Conservation (phyloP, 1,284 basidiomycete species). For the Peniophora sp. region DNA sequence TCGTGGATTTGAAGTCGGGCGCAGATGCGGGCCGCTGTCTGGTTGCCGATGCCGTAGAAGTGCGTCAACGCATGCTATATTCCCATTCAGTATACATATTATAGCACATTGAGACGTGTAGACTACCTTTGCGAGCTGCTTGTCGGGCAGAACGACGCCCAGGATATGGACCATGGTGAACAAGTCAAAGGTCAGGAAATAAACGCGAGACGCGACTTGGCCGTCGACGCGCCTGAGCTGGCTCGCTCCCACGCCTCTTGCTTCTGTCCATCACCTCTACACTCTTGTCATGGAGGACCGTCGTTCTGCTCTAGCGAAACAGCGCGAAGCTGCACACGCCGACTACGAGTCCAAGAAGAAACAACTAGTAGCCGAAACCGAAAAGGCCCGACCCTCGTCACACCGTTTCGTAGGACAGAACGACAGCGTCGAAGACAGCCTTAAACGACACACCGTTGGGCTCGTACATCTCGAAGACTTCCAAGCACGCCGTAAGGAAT, state of each 20-base stretch:
- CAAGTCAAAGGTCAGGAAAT: not conserved
- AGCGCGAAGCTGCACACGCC: constrained; percentile 76
- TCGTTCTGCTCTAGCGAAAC: constrained; percentile 71
- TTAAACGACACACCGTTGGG: constrained; percentile 92
- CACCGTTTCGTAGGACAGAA: constrained; percentile 92
- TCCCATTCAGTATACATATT: not conserved
- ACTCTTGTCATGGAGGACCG: constrained; percentile 60
- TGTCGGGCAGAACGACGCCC: constrained; percentile 66
- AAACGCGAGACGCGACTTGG: not conserved
- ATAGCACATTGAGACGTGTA: constrained; percentile 43
- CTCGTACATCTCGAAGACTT: constrained; percentile 93
- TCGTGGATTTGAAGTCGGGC: constrained; percentile 85
- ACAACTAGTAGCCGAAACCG: constrained; percentile 73
- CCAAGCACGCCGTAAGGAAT: constrained; percentile 76
- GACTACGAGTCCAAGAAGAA: constrained; percentile 88
- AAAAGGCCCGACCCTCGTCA: constrained; percentile 74
- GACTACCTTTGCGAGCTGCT: constrained; percentile 30
- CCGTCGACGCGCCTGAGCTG: not conserved
- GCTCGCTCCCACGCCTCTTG: not conserved
- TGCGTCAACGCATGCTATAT: constrained; percentile 74
- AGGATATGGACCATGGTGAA: constrained; percentile 66
- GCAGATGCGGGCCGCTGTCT: constrained; percentile 72
- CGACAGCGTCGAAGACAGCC: constrained; percentile 90
- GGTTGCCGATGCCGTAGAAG: constrained; percentile 78
- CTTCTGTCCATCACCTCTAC: constrained; percentile 10